Base-by-base conservation (phyloP, 2,329 filamentous ascomycete species). In the Colletotrichum sp. region DNA sequence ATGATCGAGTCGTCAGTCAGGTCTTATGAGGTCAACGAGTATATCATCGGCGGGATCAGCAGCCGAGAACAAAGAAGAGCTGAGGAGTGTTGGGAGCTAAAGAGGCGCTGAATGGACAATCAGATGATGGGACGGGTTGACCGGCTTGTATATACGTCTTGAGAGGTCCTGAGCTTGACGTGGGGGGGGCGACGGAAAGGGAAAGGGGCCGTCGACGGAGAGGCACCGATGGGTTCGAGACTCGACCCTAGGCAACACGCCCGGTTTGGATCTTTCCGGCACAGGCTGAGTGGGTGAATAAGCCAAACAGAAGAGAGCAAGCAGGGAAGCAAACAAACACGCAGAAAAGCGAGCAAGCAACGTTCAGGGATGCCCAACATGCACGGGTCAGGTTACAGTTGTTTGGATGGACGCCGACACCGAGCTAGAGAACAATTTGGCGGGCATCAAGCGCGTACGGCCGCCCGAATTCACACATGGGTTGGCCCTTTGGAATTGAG, bases 21-120 rank as follows among this genome's bases (percentile, higher is more conserved):
- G 5, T 49, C 44, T 69, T 60, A 60, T 74, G 70, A 74, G 65
- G 52, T 76, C 70, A 76, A 74, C 64, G 26, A 69, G 36, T 69
- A 59, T 71, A 76, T 76, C 64, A 74, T 69, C 39, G 28, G 49
- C 30, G 44, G 24, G 74, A 76, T 76, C 74, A 74, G 59, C 65
- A 26, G 30, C 15, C 52, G 8, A 52, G 21, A 59, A 76, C 74
- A 76, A 76, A 76, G 74, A 69, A 65, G 18, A 39, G 34, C 15
- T 34, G 34, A 52, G 18, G 34, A 34, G 59, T 15, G 34, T 60
- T 24, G 64, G 34, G 62, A 24, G 49, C 34, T 39, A 62, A 55
- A 52, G 34, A 52, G 57, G 34, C 52, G 49, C 49, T 60, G 74
- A 18, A 26, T 49, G 32, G 44, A 21, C 18, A 32, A 60, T 26